Base-by-base conservation (phyloP, 495 filamentous ascomycete species). In the Pyronema domesticum region DNA sequence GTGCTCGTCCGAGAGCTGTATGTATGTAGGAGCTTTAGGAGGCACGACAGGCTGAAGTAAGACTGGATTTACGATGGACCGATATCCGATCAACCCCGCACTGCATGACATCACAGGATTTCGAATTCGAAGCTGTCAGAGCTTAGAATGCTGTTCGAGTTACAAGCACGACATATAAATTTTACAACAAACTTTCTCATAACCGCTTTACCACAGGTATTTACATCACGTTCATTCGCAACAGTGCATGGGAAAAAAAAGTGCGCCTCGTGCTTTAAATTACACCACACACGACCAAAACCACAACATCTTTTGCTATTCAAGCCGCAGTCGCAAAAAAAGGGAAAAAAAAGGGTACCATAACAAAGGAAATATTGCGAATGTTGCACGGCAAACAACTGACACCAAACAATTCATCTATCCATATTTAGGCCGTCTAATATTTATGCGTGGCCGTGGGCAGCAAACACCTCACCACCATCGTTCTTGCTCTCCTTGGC, bases 401-500 rank as follows among this genome's bases (percentile, higher is more conserved):
- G 11, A n/a, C 10, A 47, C 18, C 45, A 23, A n/a, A 19, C 45
- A 11, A n/a, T 19, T 11, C 23, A 47, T 47, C 45, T 47, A 47
- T 19, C 18, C 23, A 30, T 30, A 30, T 30, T 30, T 30, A 30
- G 2, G 23, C 23, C 23, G 23, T 30, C 45, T 47, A 14, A 14
- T 23, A 51, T 51, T 37, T 23, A 51, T 1, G 53, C 56, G 11
- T 63, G 56, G 6, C 57, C 54, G 4, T 49, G 55, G 7, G 45
- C 37, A 11, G 61, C 57, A 53, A 60, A 61, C 9, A 49, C 60
- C 46, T 55, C 62, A 30, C 55, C 36, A 3, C 57, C 60, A 0
- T 19, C 53, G 36, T 55, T 55, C 23, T 59, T 51, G 57, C 64
- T 64, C 23, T 30, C 23, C 49, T 64, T 64, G 17, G 62, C 83